Base-by-base conservation (phyloP, 1,139 yeast genomes). In the Hemisphaericaspora xylofermentans region DNA sequence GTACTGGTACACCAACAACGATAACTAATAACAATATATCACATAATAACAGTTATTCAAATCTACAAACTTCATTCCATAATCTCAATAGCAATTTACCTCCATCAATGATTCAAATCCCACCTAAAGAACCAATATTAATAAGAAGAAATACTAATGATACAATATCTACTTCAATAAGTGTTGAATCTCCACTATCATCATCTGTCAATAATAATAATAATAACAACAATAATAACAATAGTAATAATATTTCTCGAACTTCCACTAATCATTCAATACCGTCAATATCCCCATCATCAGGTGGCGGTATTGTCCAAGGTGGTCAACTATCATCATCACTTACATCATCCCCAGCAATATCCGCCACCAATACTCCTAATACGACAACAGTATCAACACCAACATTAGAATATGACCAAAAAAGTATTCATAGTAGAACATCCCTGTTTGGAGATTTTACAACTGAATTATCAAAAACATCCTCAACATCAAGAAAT, bases 61-160 rank as follows among this genome's bases (percentile, higher is more conserved):
- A 45, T 28, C 33, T 38, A 19, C 43, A 53, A 13, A 38, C 47
- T 22, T 42, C 54, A 12, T 44, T 44, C 25, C 55, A 53, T 45
- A 46, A n/a, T n/a, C n/a, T n/a, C n/a, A n/a, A 43, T 38, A 63
- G 22, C 22, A 19, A 57, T 43, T 62, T 76, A 42, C 89, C 89
- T 2, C 85, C 89, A 9, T 81, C 87, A 8, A 82, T 83, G 89
- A 66, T 74, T 15, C 80, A 76, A 49, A 68, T 80, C 43, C 82
- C 77, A 43, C 89, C 91, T 10, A 82, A 79, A 51, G 78, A 81
- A 18, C 89, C 91, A 3, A 84, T 84, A 38, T 67, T 84, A 52
- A 56, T 71, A 34, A 53, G 75, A 38, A 55, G 77, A 46, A 63
- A 63, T 49, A 68, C 73, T n/a, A 64, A 61, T 48, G 70, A 64